These are phyloP conservation scores for Saccharomyces kudriavzevii DNA, from an alignment of 805 yeast species.

Conservation along the genomic window DNA sequence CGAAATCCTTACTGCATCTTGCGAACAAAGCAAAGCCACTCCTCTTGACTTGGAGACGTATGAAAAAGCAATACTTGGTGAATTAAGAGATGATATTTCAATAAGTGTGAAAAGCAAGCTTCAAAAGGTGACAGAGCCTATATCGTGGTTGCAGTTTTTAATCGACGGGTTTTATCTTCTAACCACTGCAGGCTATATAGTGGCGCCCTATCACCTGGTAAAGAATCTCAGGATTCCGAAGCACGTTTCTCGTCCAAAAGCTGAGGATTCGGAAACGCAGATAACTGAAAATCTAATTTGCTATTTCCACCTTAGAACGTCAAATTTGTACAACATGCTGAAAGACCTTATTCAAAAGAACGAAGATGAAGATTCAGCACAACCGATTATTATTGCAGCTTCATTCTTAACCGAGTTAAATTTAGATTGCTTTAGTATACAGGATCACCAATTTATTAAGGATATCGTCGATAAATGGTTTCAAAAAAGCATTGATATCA, in stretches of 20 bases:
- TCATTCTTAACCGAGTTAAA: conserved; percentile 16
- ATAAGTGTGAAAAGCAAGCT: conserved; percentile 3
- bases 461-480: conserved; percentile 19
- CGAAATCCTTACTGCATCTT: conserved; percentile 10
- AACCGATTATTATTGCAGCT: conserved; percentile 12
- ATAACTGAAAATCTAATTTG: conserved; percentile 7
- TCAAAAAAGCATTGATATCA: conserved; percentile 8
- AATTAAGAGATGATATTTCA: conserved; percentile 15
- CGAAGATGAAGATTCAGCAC: conserved; percentile 9
- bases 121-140: conserved; percentile 16
- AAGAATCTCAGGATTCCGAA: background rate
- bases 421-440: conserved; percentile 29
- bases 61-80: conserved; percentile 7
- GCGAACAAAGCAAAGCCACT: conserved; percentile 18
- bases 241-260: background rate
- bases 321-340: conserved; percentile 10
- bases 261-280: background rate
- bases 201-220: conserved; percentile 20
- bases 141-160: conserved; percentile 27
- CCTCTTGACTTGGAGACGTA: conserved; percentile 22
- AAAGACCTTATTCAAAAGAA: conserved; percentile 10
- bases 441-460: conserved; percentile 22
- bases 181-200: conserved; percentile 24
- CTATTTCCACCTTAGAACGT: conserved; percentile 17
- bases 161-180: conserved; percentile 26